phyloP scores from a whole-genome alignment of 1,284 basidiomycete genomes.

The Sporisorium scitamineum region DNA sequence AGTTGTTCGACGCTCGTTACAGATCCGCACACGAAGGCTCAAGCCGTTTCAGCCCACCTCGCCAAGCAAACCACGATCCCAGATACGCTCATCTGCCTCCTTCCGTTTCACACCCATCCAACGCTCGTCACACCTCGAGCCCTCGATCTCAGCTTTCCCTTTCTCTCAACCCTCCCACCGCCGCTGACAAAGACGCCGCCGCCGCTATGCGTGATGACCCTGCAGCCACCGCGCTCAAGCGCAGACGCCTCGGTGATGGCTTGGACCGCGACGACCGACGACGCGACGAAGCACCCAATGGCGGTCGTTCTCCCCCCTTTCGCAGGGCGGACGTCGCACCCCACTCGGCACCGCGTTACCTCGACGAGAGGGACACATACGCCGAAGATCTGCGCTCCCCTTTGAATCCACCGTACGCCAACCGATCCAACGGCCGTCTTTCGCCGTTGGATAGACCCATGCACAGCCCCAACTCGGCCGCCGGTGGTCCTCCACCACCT shows the following conservation, averaged over 20 bases:
- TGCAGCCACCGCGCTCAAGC: constrained; percentile 34
- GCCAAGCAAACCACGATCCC: constrained; percentile 22
- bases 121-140: constrained; percentile 21
- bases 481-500: constrained; percentile 33
- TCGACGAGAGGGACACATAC: constrained; percentile 41
- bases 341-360: constrained; percentile 29
- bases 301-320: constrained; percentile 39
- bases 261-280: constrained; percentile 40
- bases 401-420: constrained; percentile 25
- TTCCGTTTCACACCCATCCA: constrained; percentile 3
- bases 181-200: constrained; percentile 20
- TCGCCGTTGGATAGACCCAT: constrained; percentile 36
- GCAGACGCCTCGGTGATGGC: constrained; percentile 39
- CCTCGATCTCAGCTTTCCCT: constrained; percentile 35
- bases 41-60: constrained; percentile 34
- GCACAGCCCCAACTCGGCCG: constrained; percentile 34
- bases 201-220: constrained; percentile 42
- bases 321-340: constrained; percentile 30
- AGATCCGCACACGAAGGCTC: constrained; percentile 29
- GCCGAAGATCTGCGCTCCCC: constrained; percentile 43
- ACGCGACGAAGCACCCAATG: constrained; percentile 28
- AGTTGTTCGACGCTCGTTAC: constrained; percentile 39
- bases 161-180: constrained; percentile 10
- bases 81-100: constrained; percentile 27
- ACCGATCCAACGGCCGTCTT: constrained; percentile 30